Evolutionary conservation across 1,284 basidiomycete genomes (phyloP), one percentile per base, ranked within the genome.

Genomic region (Fomitopsis betulina): DNA sequence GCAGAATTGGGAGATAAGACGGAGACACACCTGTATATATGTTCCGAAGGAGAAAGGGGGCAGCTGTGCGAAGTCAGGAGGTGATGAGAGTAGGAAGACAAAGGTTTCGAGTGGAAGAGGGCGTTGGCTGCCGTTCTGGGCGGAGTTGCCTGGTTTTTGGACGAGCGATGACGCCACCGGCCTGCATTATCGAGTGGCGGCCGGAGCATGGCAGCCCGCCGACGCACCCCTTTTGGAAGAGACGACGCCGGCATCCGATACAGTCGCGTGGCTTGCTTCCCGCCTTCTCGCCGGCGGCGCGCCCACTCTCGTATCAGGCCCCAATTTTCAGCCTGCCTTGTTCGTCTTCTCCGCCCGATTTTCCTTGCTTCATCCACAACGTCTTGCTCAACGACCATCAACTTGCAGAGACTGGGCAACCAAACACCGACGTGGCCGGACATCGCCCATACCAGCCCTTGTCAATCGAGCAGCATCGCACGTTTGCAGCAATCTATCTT

Each of bases 241-340:
- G 33, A 51, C 32, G 32, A 27, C 49, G 49, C 49, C 32, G 49
- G 25, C 35, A 51, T 51, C 49, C 35, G 49, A 51, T 51, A 12
- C 49, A 21, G 49, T 51, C 49, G 49, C 49, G 49, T 51, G 49
- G 49, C 49, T n/a, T 12, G 49, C 49, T 51, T 51, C 49, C 27
- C 47, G 47, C 47, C 27, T 50, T 50, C 32, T 51, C 49, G 49
- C 17, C 32, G 33, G n/a, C 49, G 32, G 49, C 21, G 25, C 45
- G 45, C 45, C 13, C 45, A 47, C 35, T 9, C 32, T 19, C 49
- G 15, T 51, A 37, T 51, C 49, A 51, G 58, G 63, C 62, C 65
- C 65, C 65, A 52, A 45, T 60, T 53, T 54, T 53, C 57, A 23
- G 52, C 49, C 55, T 63, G 50, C 63, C 62, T 55, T 59, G 56